These are phyloP conservation scores for Basipetospora chlamydospora DNA, from an alignment of 2,329 filamentous ascomycete genomes.

Conservation along the genomic window DNA sequence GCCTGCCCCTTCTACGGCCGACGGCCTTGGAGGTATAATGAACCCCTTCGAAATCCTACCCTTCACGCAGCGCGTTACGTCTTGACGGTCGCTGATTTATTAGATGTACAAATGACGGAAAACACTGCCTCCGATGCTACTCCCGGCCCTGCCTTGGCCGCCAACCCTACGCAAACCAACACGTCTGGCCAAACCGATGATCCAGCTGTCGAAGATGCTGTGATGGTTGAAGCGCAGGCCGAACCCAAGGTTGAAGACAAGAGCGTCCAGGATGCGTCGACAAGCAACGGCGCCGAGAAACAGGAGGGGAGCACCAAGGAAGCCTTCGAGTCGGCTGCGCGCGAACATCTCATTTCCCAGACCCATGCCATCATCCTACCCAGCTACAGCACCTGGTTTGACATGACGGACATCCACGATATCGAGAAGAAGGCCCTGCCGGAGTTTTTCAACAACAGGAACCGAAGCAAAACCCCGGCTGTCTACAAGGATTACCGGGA, in stretches of 20 bases:
- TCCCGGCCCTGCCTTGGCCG: not conserved
- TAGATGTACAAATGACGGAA: conserved; percentile 53
- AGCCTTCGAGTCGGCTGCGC: conserved; percentile 68
- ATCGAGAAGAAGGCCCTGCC: conserved; percentile 90
- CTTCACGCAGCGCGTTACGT: no score
- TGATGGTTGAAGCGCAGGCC: conserved; percentile 52
- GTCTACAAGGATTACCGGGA: conserved; percentile 99
- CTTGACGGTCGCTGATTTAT: not conserved
- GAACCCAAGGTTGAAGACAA: conserved; percentile 33
- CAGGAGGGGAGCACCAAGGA: conserved; percentile 62
- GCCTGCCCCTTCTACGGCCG: conserved; percentile 29
- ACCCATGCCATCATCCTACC: conserved; percentile 92
- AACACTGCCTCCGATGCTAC: conserved; percentile 27
- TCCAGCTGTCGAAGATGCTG: conserved; percentile 54
- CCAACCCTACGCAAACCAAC: conserved; percentile 31
- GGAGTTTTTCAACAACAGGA: conserved; percentile 97
- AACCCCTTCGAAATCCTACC: conserved; percentile 3
- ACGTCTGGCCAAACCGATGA: no score
- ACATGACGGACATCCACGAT: conserved; percentile 84
- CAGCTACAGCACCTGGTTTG: conserved; percentile 97
- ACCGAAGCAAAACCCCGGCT: conserved; percentile 91
- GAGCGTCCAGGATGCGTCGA: conserved; percentile 23
- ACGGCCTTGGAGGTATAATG: conserved; percentile 34
- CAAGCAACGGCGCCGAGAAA: conserved; percentile 34
- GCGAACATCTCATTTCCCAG: conserved; percentile 83